A percentile compares a stretch with the other conserved stretches of the same genome.
Conservation (phyloP, 495 filamentous ascomycete species). For the Trichoderma erinaceum region DNA sequence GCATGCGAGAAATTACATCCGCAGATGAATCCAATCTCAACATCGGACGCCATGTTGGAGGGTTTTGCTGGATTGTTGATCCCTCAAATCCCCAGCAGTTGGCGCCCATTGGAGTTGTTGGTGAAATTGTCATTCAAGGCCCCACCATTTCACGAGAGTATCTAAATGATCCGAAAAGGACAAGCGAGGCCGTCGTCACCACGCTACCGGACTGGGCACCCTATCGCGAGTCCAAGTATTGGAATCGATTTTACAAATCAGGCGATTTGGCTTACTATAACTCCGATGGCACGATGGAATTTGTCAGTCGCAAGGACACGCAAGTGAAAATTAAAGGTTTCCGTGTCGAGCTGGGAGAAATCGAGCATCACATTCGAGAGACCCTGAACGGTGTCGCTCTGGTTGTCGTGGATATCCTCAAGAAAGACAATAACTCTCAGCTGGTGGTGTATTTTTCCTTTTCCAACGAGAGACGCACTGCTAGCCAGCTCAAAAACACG, state of each 20-base stretch:
- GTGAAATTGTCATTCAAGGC: constrained; percentile 43
- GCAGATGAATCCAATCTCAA: constrained; percentile 23
- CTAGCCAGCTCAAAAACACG: background rate
- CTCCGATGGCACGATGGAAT: constrained; percentile 22
- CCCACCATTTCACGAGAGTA: constrained; percentile 35
- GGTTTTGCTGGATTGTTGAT: constrained; percentile 40
- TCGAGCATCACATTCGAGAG: constrained; percentile 24
- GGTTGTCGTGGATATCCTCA: constrained; percentile 18
- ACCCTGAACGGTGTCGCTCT: background rate
- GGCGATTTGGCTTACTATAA: constrained; percentile 23
- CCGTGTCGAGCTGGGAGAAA: constrained; percentile 35
- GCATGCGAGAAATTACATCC: constrained; percentile 18
- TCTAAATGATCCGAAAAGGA: constrained; percentile 17
- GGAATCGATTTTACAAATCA: constrained; percentile 42
- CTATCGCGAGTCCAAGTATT: constrained; percentile 21
- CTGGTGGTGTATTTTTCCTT: constrained; percentile 34
- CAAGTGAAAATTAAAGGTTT: constrained; percentile 38
- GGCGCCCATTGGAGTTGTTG: constrained; percentile 42
- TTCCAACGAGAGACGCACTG: constrained; percentile 13
- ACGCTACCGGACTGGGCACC: background rate
- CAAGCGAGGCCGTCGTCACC: background rate
- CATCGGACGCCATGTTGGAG: constrained; percentile 39
- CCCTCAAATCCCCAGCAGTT: constrained; percentile 42
- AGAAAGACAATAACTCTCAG: constrained; percentile 23
- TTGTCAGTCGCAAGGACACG: constrained; percentile 21